Base-by-base conservation (phyloP, 192 early-diverging fungal genomes). In the Dimargaris xerosporica region DNA sequence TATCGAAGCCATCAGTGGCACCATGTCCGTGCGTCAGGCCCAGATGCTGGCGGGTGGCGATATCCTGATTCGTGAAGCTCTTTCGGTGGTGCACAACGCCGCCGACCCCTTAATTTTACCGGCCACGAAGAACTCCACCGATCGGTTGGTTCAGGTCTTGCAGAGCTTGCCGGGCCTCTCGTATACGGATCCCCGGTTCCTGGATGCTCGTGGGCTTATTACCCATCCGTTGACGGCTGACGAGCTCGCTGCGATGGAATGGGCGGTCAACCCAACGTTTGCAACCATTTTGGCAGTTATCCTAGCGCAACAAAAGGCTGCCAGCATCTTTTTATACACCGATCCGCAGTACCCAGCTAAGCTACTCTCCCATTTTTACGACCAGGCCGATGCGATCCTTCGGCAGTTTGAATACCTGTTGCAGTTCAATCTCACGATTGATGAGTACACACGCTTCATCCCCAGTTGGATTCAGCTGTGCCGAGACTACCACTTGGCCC, bases 321-420 rank as follows among this genome's bases (percentile, higher is more conserved):
- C 75, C 29, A 74, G 75, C 39, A 66, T 80, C 19, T 80, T 73
- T 65, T 56, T 77, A 54, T 44, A 60, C 39, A 34, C 30, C 39
- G 39, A 41, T n/a, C 21, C 41, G 19, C n/a, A 23, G 42, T 44
- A 19, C 58, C 43, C 58, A 2, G 26, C 87, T 25, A 82, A 83
- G 62, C 64, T 85, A 29, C 56, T 84, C 9, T 80, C 78, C 26
- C 76, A 76, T 62, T 56, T 81, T 28, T 74, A 73, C 28, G 87
- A 90, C 62, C 79, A 75, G 39, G 76, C 80, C 5, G 85, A 83
- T 17, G 66, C 77, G 10, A 78, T 75, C 0, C 68, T 87, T 17
- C 54, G 84, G 10, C 86, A 89, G 64, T 82, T 78, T 51, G 65
- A 75, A 29, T 85, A 91, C 25, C 80, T 90, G 29, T 47, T 91